Conservation (phyloP, 371 early-diverging fungal species). For the Cokeromyces recurvatus region DNA sequence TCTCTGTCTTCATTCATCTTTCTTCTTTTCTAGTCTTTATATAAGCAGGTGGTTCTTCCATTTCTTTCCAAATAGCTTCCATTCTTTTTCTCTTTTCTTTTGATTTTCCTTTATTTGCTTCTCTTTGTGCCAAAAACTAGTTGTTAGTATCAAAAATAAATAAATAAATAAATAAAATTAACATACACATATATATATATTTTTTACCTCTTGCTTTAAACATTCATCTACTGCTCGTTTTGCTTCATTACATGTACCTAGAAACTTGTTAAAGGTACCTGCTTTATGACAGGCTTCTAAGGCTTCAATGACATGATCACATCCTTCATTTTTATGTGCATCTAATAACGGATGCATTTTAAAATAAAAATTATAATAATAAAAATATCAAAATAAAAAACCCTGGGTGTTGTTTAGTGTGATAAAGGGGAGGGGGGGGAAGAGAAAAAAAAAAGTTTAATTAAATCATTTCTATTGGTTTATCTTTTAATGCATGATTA, state of each 20-base stretch:
- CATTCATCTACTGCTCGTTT: constrained; percentile 37
- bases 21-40: background rate
- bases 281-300: constrained; percentile 41
- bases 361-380: background rate
- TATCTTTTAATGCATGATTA: background rate
- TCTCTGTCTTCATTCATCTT: background rate
- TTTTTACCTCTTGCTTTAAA: constrained; percentile 39
- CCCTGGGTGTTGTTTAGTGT: no score
- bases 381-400: background rate
- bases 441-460: background rate
- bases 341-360: constrained; percentile 46
- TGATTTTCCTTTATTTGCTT: constrained; percentile 30
- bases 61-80: constrained; percentile 42
- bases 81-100: constrained; percentile 36
- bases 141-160: no score
- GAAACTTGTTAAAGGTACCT: constrained; percentile 39
- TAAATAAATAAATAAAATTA: background rate
- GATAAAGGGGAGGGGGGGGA: no score
- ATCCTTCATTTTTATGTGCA: constrained; percentile 40
- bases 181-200: background rate
- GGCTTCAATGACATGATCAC: constrained; percentile 38
- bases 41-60: constrained; percentile 43
- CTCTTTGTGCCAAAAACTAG: constrained; percentile 36
- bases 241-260: constrained; percentile 38
- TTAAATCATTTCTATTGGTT: no score